These are phyloP conservation scores for Diplotaxis tenuifolia DNA, from an alignment of 345 rosid genomes.

Conservation along the genomic window DNA sequence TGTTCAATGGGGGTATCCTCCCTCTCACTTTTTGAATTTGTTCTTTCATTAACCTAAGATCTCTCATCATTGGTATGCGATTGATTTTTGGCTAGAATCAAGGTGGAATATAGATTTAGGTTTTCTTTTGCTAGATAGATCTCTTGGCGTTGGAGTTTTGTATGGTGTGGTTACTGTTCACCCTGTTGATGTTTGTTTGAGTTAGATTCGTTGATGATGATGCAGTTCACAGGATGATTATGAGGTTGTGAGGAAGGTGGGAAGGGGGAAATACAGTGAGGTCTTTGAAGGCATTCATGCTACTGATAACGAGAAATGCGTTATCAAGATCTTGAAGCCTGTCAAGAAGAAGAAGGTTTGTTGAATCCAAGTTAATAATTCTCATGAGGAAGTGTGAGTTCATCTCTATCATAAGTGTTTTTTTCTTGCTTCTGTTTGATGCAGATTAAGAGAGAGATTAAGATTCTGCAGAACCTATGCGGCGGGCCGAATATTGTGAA, in stretches of 20 bases:
- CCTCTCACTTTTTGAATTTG: background rate
- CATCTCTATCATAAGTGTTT: background rate
- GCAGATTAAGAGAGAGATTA: slow-evolving; percentile 98
- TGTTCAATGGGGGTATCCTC: slow-evolving; percentile 82
- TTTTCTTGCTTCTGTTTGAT: background rate
- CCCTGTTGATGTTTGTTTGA: background rate
- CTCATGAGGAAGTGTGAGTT: background rate
- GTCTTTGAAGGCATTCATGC: slow-evolving; percentile 92
- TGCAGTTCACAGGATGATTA: slow-evolving; percentile 91
- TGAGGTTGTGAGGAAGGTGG: slow-evolving; percentile 95
- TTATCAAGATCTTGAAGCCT: slow-evolving; percentile 95
- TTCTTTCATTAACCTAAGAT: background rate
- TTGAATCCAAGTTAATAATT: background rate
- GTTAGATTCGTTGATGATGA: slow-evolving; percentile 13
- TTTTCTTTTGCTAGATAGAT: background rate
- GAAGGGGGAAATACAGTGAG: slow-evolving; percentile 95
- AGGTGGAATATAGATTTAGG: slow-evolving; percentile 7
- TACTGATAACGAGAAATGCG: slow-evolving; percentile 73
- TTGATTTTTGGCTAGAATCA: slow-evolving; percentile 9
- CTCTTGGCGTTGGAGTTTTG: background rate
- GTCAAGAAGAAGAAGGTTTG: slow-evolving; percentile 98
- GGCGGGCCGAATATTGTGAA: slow-evolving; percentile 95
- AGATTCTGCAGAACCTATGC: slow-evolving; percentile 92
- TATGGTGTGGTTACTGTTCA: background rate
- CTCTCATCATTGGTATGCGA: background rate